Evolutionary conservation across 805 yeast species (phyloP).

Genomic region (Cyberlindnera nakhonratchasimensis): DNA sequence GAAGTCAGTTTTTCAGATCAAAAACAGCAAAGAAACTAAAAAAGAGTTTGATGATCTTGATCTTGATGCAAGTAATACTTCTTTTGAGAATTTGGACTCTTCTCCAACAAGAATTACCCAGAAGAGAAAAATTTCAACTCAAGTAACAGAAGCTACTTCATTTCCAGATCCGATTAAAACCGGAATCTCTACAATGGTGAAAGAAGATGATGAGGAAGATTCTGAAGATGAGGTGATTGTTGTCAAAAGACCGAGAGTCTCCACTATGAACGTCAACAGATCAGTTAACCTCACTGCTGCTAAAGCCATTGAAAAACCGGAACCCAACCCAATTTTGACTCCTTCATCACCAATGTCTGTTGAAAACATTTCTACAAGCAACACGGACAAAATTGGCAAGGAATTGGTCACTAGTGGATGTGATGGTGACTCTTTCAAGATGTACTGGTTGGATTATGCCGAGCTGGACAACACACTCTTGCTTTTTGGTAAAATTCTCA

Average conservation of each 20-base stretch:
- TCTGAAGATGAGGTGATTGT: slow-evolving; percentile 60
- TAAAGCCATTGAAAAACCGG: slow-evolving; percentile 6
- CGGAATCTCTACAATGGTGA: background rate
- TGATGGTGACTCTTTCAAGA: slow-evolving; percentile 45
- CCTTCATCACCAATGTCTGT: slow-evolving; percentile 20
- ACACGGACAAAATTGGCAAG: slow-evolving; percentile 21
- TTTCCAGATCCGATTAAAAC: background rate
- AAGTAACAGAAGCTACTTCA: slow-evolving; percentile 13
- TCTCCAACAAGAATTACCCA: slow-evolving; percentile 34
- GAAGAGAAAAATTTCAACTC: slow-evolving; percentile 9
- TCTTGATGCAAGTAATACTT: slow-evolving; percentile 25
- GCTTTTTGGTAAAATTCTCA: slow-evolving; percentile 75
- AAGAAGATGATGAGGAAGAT: slow-evolving; percentile 35
- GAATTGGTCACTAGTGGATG: slow-evolving; percentile 26
- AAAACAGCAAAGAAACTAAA: background rate
- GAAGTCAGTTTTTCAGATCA: slow-evolving; percentile 21
- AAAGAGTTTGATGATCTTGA: slow-evolving; percentile 27
- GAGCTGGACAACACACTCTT: slow-evolving; percentile 69
- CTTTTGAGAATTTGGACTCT: slow-evolving; percentile 31
- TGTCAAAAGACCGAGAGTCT: slow-evolving; percentile 47
- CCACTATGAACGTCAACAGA: slow-evolving; percentile 39
- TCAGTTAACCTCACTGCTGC: slow-evolving; percentile 39
- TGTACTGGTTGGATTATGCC: slow-evolving; percentile 89
- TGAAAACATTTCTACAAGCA: slow-evolving; percentile 4
- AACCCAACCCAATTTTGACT: slow-evolving; percentile 4